These are phyloP conservation scores for Arabidopsis suecica DNA, from an alignment of 345 rosid species.

Conservation along the genomic window DNA sequence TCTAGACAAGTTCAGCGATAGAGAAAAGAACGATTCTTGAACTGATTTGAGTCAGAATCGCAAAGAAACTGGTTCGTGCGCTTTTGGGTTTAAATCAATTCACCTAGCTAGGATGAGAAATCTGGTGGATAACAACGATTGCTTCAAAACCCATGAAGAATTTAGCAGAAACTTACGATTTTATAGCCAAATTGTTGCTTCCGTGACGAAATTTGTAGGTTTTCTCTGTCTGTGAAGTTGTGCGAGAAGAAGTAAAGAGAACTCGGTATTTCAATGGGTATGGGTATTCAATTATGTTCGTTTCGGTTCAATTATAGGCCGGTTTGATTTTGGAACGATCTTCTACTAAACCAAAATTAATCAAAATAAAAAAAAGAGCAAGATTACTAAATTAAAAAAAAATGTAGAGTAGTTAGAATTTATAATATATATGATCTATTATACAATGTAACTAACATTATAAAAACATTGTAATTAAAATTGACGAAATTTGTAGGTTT, in stretches of 20 bases:
- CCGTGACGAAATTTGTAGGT: conserved; percentile 16
- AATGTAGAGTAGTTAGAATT: too few relatives aligned
- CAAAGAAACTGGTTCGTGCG: not conserved
- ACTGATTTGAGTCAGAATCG: not conserved
- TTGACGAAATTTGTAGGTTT: too few relatives aligned
- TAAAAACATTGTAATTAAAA: too few relatives aligned
- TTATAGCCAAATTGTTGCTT: conserved; percentile 2
- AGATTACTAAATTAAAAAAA: too few relatives aligned
- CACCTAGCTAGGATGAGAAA: not conserved
- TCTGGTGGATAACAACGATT: not conserved
- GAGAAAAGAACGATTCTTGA: not conserved
- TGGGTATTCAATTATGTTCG: not conserved
- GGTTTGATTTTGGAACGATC: not conserved
- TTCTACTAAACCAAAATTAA: not conserved
- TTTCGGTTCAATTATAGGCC: conserved; percentile 38
- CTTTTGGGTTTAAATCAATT: conserved; percentile 18
- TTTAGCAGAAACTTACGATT: conserved; percentile 9
- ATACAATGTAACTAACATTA: too few relatives aligned
- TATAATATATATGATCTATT: too few relatives aligned
- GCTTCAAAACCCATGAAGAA: not conserved
- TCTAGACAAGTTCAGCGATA: not conserved
- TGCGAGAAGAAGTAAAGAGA: not conserved
- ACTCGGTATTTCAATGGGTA: too few relatives aligned
- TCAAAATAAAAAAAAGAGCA: too few relatives aligned
- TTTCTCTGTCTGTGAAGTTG: not conserved